A percentile compares a stretch with the other conserved stretches of the same genome.
These are phyloP conservation scores for Naumovozyma dairenensis DNA, from an alignment of 805 yeast species.

Conservation along the genomic window DNA sequence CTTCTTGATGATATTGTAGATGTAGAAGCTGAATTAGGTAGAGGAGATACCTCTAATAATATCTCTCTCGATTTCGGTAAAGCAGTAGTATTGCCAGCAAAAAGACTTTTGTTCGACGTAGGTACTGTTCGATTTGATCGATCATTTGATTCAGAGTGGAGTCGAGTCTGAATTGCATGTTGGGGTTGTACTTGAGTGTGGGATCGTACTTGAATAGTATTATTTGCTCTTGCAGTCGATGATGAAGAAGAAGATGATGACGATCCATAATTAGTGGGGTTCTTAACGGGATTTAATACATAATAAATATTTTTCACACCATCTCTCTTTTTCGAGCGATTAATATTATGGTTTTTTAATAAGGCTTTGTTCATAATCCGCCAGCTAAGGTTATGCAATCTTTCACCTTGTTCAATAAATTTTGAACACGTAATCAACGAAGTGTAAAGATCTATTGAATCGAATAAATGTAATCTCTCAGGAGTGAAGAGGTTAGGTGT, in stretches of 20 bases:
- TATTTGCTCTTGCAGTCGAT: conserved; percentile 1
- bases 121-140: not conserved
- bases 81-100: not conserved
- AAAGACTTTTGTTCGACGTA: not conserved
- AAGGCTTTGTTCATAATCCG: conserved; percentile 27
- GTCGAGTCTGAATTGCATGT: too few species aligned
- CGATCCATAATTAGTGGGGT: not conserved
- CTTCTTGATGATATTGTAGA: not conserved
- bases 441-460: conserved; percentile 24
- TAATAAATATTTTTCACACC: conserved; percentile 28
- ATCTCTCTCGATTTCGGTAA: too few species aligned
- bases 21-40: not conserved
- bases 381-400: conserved; percentile 28
- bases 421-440: conserved; percentile 18
- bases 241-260: not conserved
- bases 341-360: conserved; percentile 18
- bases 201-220: too few species aligned
- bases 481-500: conserved; percentile 27
- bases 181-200: conserved; percentile 1
- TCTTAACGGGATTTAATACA: conserved; percentile 16
- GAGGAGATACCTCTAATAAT: too few species aligned
- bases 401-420: conserved; percentile 25
- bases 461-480: conserved; percentile 23
- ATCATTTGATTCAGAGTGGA: not conserved
- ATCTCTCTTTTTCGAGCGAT: conserved; percentile 26